phyloP scores from a whole-genome alignment of 345 rosid genomes.

The Pelargonium nanum region DNA sequence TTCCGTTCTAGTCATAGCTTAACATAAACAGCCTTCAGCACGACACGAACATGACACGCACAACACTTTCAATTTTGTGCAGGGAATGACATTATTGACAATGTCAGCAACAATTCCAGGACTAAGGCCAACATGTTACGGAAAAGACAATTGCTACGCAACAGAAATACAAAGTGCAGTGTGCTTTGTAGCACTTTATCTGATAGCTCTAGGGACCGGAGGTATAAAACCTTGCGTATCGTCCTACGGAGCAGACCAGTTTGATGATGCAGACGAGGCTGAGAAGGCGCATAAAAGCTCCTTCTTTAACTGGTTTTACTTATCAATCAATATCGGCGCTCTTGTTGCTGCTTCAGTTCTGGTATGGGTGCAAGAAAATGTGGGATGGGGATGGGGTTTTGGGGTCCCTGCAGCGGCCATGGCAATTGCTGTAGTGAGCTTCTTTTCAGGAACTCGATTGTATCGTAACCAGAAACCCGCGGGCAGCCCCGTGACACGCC shows the following conservation, averaged over 20 bases:
- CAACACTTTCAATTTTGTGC: background rate
- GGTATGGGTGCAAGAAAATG: constrained; percentile 25
- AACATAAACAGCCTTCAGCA: too few species aligned
- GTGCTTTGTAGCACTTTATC: constrained; percentile 25
- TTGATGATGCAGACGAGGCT: constrained; percentile 23
- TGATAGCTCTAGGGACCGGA: constrained; percentile 29
- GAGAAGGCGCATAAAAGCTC: constrained; percentile 31
- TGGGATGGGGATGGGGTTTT: constrained; percentile 34
- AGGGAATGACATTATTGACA: constrained; percentile 34
- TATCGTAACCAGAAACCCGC: constrained; percentile 30
- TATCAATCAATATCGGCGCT: constrained; percentile 26
- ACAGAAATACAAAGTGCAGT: constrained; percentile 19
- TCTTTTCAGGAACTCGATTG: constrained; percentile 26
- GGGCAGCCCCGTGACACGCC: constrained; percentile 32
- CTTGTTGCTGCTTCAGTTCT: constrained; percentile 25
- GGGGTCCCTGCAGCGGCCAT: constrained; percentile 32
- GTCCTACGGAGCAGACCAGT: constrained; percentile 32
- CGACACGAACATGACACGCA: too few species aligned
- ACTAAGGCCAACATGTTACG: constrained; percentile 20
- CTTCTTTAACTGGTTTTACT: constrained; percentile 34
- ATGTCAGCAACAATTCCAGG: constrained; percentile 28
- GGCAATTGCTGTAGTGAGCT: constrained; percentile 27
- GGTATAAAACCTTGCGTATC: constrained; percentile 37
- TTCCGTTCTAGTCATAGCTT: background rate
- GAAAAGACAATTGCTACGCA: constrained; percentile 20